Evolutionary conservation across 2,329 filamentous ascomycete genomes (phyloP).

Genomic region (Aspergillus phoenicis): DNA sequence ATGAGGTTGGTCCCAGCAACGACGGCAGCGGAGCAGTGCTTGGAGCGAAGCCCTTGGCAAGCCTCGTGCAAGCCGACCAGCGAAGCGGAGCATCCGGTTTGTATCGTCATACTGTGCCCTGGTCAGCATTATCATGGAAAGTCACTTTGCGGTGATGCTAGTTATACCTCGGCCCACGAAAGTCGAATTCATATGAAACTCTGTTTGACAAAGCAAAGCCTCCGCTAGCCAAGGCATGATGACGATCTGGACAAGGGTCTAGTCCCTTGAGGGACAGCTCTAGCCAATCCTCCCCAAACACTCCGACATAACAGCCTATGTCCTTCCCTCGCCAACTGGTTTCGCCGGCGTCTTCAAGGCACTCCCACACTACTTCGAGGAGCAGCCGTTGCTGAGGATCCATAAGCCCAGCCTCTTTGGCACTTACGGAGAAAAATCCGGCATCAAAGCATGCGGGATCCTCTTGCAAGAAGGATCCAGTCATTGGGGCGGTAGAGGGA

Average conservation of each 20-base stretch:
- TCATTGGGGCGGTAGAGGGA: not conserved
- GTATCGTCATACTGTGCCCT: not conserved
- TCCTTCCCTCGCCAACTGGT: slow-evolving; percentile 32
- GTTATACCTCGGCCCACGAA: slow-evolving; percentile 13
- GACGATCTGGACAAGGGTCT: not conserved
- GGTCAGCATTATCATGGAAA: not conserved
- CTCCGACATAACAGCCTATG: slow-evolving; percentile 32
- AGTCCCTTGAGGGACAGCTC: slow-evolving; percentile 20
- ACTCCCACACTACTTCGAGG: slow-evolving; percentile 37
- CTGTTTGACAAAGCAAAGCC: slow-evolving; percentile 14
- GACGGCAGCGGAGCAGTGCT: slow-evolving; percentile 28
- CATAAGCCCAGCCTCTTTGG: slow-evolving; percentile 19
- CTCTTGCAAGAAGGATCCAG: slow-evolving; percentile 34
- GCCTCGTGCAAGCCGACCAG: slow-evolving; percentile 33
- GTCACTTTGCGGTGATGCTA: too few relatives aligned
- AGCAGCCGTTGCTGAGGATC: slow-evolving; percentile 40
- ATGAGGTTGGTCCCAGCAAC: slow-evolving; percentile 41
- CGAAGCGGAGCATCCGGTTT: slow-evolving; percentile 43
- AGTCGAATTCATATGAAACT: slow-evolving; percentile 14
- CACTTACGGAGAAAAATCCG: slow-evolving; percentile 23
- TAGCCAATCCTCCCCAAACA: slow-evolving; percentile 30
- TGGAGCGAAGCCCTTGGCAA: slow-evolving; percentile 24
- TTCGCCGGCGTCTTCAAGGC: slow-evolving; percentile 34
- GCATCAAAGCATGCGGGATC: slow-evolving; percentile 29
- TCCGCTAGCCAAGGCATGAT: slow-evolving; percentile 13